Base-by-base conservation (phyloP, 495 filamentous ascomycete species). In the Penicillium subrubescens region DNA sequence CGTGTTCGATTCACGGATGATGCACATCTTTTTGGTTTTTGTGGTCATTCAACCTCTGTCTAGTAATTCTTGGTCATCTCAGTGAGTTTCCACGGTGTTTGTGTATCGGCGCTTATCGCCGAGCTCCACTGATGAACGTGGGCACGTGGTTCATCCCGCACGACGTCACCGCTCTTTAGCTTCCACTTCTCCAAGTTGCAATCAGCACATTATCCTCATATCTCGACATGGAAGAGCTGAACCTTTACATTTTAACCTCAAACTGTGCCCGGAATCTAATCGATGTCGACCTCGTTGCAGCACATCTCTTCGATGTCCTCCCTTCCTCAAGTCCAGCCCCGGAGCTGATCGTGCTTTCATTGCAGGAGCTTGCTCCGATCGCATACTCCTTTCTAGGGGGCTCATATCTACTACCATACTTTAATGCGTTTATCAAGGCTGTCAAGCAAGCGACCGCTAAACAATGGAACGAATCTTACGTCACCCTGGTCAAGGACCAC, bases 311-410 rank as follows among this genome's bases (percentile, higher is more conserved):
- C 79, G 79, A 87, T 66, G 89, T 85, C 34, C 84, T 97, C 50
- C 78, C 84, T 59, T 70, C 79, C n/a, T 58, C 68, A 12, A 44
- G 48, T 57, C 80, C 82, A 69, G 69, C 77, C n/a, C 92, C 92
- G 0, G 88, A 92, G 37, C 68, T 94, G 46, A 83, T 94, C 60
- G 85, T 91, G 65, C 81, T 89, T 69, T 94, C 88, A 46, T 86
- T 99, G 15, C 93, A 99, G 77, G 95, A 99, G 76, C 84, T 97
- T 62, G 91, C 93, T 7, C 95, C 96, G 0, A 83, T 97, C 33
- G 82, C 88, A 29, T 86, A 91, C 67, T 83, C 92, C 17, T 95
- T 99, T 71, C 87, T 98, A 10, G 94, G 94, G n/a, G 90, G 92
- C 51, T 88, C 89, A 19, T 88, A 88, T 60, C 77, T 98, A n/a